phyloP scores from a whole-genome alignment of 116 monocot genomes.

The Cymodocea nodosa region DNA sequence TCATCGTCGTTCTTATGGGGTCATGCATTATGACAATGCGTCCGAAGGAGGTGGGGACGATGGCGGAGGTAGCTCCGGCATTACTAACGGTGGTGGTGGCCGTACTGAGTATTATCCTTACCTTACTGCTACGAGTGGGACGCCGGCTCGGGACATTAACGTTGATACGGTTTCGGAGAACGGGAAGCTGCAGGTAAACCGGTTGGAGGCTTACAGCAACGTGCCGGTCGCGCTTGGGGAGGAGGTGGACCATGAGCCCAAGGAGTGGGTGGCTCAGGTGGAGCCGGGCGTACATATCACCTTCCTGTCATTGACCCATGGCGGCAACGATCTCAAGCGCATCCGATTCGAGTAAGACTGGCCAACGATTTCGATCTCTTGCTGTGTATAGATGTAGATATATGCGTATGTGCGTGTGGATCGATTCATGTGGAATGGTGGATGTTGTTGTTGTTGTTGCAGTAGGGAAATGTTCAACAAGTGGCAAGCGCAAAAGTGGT shows the following conservation, averaged over 20 bases:
- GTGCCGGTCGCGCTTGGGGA: not conserved
- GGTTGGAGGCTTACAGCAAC: not conserved
- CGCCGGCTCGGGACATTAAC: slow-evolving; percentile 45
- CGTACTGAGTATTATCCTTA: too few relatives aligned
- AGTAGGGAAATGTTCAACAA: slow-evolving; percentile 96
- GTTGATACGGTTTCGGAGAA: slow-evolving; percentile 11
- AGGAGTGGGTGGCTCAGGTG: slow-evolving; percentile 96
- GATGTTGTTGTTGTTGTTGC: slow-evolving; percentile 2
- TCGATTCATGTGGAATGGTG: too few relatives aligned
- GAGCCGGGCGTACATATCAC: slow-evolving; percentile 97
- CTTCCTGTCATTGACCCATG: slow-evolving; percentile 59
- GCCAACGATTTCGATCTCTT: too few relatives aligned
- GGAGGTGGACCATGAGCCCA: slow-evolving; percentile 35
- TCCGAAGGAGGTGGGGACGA: not conserved
- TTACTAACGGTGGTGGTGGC: too few relatives aligned
- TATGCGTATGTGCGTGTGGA: too few relatives aligned
- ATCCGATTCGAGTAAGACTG: slow-evolving; percentile 80
- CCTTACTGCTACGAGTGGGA: slow-evolving; percentile 6
- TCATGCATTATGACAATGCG: not conserved
- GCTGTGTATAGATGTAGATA: too few relatives aligned
- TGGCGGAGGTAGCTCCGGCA: not conserved
- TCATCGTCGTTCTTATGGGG: not conserved
- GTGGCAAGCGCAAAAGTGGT: slow-evolving; percentile 98
- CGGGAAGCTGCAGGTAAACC: not conserved
- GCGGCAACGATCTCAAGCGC: slow-evolving; percentile 84